A percentile compares a stretch with the other conserved stretches of the same genome.
Conservation (phyloP, 768 basidiomycete genomes). For the Agrocybe praecox region DNA sequence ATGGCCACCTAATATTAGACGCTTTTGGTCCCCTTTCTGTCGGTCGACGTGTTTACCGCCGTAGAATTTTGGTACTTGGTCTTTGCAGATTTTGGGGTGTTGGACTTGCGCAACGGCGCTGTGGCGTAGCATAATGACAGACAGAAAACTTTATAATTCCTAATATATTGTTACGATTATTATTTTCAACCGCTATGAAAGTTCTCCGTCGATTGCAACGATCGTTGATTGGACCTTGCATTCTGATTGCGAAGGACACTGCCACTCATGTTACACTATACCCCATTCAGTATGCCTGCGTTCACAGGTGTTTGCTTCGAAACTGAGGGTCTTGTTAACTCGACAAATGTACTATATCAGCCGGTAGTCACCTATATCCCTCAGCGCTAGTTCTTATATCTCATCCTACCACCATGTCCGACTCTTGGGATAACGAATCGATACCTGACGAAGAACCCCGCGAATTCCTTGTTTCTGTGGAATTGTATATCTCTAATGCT, state of each 20-base stretch:
- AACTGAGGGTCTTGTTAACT: slow-evolving; percentile 8
- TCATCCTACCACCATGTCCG: slow-evolving; percentile 29
- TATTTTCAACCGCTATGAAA: background rate
- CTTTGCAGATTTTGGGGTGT: background rate
- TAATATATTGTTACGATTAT: background rate
- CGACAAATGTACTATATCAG: slow-evolving; percentile 19
- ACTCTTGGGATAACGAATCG: slow-evolving; percentile 30
- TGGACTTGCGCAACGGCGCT: background rate
- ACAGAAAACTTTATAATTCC: background rate
- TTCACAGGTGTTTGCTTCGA: background rate
- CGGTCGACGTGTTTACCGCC: background rate
- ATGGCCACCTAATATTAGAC: slow-evolving; percentile 34
- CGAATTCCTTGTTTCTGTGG: slow-evolving; percentile 65
- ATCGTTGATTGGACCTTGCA: background rate
- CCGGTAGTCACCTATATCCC: slow-evolving; percentile 10
- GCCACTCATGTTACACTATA: slow-evolving; percentile 2
- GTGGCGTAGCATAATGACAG: background rate
- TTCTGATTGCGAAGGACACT: background rate
- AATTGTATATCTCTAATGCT: slow-evolving; percentile 61
- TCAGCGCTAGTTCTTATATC: slow-evolving; percentile 8
- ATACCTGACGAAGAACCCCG: slow-evolving; percentile 22
- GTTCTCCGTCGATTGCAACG: background rate
- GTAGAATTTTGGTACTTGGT: background rate
- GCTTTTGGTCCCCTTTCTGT: slow-evolving; percentile 3
- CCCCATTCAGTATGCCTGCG: slow-evolving; percentile 13